Conservation (phyloP, 495 filamentous ascomycete species). For the Neurospora tetraspora region DNA sequence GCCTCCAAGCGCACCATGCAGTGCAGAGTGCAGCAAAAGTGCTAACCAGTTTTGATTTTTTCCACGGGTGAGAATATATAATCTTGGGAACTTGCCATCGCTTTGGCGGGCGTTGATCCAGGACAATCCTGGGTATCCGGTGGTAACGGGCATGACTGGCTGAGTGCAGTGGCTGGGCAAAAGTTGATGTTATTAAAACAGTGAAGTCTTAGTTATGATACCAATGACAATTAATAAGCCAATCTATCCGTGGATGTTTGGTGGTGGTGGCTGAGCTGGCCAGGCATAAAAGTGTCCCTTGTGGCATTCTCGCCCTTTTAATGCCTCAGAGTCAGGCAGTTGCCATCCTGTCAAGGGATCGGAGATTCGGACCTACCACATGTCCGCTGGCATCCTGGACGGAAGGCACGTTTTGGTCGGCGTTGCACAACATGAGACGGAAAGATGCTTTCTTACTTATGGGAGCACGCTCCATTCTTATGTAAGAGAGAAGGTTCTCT, state of each 20-base stretch:
- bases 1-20: neutral
- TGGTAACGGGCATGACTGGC: neutral
- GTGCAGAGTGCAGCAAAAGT: neutral
- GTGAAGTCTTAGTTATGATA: neutral
- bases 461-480: too few species aligned
- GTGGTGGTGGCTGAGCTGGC: neutral
- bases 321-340: neutral
- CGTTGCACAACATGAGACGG: neutral
- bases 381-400: neutral
- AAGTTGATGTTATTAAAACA: neutral
- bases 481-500: too few species aligned
- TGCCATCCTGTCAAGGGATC: neutral
- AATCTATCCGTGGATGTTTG: neutral
- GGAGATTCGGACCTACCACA: too few species aligned
- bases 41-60: too few species aligned
- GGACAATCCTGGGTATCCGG: neutral
- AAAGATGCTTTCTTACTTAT: too few species aligned
- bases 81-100: neutral
- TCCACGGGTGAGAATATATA: neutral
- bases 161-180: neutral
- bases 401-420: neutral
- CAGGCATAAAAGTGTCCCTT: too few species aligned
- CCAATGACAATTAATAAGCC: neutral
- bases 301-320: neutral
- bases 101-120: neutral